Base-by-base conservation (phyloP, 306 rosid genomes). In the Clitoria ternatea region DNA sequence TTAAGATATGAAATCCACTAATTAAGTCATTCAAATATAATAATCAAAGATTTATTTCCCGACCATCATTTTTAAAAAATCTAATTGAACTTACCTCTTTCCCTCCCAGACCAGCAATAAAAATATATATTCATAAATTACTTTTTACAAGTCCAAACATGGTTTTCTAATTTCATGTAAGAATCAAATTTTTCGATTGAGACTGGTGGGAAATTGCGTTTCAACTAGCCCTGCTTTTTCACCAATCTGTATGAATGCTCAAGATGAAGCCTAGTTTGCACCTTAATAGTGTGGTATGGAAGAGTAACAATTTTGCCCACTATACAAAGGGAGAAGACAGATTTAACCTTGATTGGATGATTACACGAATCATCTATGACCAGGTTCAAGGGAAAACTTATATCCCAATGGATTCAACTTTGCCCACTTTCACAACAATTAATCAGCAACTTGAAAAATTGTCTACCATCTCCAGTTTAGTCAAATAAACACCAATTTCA, bases 401-500 rank as follows among this genome's bases (percentile, higher is more conserved):
- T 29, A 30, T 1, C 29, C 6, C 13, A 18, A 40, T 57, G 42
- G 66, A 26, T 65, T 59, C 36, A 10, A 19, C 18, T 32, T 43
- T 61, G 32, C 30, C 54, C 76, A 60, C 76, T 67, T 67, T 11
- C 72, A 37, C 72, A 29, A 7, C 52, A 53, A 64, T 43, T 53
- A 40, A 53, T 23, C 5, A 47, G 13, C 59, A 54, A 29, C 14
- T 2, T 18, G 23, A 12, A 27, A 61, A 59, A 6, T 15, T 61
- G 32, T n/a, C 63, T 22, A 24, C 26, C 8, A 44, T 48, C 29
- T 53, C 5, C 1, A 32, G 4, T 22, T 57, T 33, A 61, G 69
- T 33, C 9, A 14, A 65, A 66, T 11, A 71, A 39, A 47, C 7
- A 52, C n/a, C 4, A 6, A 62, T 52, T 32, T 61, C 57, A 76